Evolutionary conservation across 768 basidiomycete species (phyloP), one percentile per base, ranked within the genome.

Genomic region (Russula foetens): DNA sequence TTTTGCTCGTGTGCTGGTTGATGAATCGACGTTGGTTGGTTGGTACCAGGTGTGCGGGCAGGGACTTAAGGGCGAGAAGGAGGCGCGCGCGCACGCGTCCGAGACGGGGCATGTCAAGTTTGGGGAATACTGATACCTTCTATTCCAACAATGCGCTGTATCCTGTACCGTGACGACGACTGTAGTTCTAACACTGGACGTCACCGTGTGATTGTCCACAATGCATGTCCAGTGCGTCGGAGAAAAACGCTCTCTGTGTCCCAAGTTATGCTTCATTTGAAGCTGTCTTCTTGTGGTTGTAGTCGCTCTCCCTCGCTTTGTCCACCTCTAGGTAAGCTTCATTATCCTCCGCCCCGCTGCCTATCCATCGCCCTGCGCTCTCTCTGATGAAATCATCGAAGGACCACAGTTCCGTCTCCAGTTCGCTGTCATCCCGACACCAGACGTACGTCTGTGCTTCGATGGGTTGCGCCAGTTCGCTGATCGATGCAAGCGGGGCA

Each of bases 61-160:
- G 67, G 93, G 91, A 0, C 74, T 98, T 65, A 95, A 88, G 67
- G 96, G 96, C 35, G 95, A 98, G 76, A 98, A 94, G 68, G 94
- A 85, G 62, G 96, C 96, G 1, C 82, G 90, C 38, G 81, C 81
- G 49, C 96, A 98, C 70, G 96, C 96, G 5, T 81, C 81, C 67
- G 77, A 84, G 72, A 97, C 93, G 0, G 92, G 95, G 0, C 95
- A 97, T 73, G 80, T 81, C 21, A 77, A 78, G 44, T 95, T 95
- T 66, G 91, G 90, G 63, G 92, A 92, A 69, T 93, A 86, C 70
- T 90, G 64, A 70, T 47, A 44, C 35, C 46, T 8, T 47, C 58
- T 46, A 53, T 59, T 21, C n/a, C 44, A 15, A 28, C 41, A 31
- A 4, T n/a, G 39, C 28, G 41, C 1, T 28, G 24, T 44, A 26